Evolutionary conservation across 192 early-diverging fungal genomes (phyloP).

Genomic region (Coemansia sp.): DNA sequence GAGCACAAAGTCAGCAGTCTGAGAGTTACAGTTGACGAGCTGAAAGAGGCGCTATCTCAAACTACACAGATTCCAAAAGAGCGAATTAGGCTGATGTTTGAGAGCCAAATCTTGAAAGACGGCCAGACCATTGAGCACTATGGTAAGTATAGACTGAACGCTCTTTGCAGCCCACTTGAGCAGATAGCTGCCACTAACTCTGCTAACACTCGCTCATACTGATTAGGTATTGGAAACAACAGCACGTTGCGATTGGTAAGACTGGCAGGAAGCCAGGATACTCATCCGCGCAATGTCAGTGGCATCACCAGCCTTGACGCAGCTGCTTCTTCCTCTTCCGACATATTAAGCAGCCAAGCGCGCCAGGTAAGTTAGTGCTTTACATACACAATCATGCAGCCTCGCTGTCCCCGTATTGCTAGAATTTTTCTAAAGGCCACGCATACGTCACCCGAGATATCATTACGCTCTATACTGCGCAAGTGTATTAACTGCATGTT

Average conservation of each 20-base stretch:
- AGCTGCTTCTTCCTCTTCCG: background rate
- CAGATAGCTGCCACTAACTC: background rate
- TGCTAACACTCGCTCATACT: background rate
- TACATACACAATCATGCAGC: no score
- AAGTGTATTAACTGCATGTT: no score
- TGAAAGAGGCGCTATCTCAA: constrained; percentile 31
- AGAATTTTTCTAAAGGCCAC: no score
- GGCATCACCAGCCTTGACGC: constrained; percentile 24
- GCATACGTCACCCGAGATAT: no score
- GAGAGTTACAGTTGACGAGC: constrained; percentile 15
- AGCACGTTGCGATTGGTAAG: constrained; percentile 25
- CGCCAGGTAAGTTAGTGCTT: constrained; percentile 33
- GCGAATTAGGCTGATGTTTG: constrained; percentile 38
- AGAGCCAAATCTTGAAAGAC: constrained; percentile 41
- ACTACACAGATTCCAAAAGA: constrained; percentile 30
- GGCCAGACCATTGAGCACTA: constrained; percentile 31
- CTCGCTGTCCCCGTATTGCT: no score
- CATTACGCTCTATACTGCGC: no score
- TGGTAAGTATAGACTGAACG: constrained; percentile 21
- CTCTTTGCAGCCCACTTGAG: background rate
- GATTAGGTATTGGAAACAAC: constrained; percentile 24
- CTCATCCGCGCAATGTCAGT: constrained; percentile 19
- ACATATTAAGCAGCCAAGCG: constrained; percentile 14
- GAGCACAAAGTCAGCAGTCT: constrained; percentile 13
- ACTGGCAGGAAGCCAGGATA: constrained; percentile 22